Base-by-base conservation (phyloP, 202 grass and related monocot genomes). In the Bolboschoenoplectus hybrid region DNA sequence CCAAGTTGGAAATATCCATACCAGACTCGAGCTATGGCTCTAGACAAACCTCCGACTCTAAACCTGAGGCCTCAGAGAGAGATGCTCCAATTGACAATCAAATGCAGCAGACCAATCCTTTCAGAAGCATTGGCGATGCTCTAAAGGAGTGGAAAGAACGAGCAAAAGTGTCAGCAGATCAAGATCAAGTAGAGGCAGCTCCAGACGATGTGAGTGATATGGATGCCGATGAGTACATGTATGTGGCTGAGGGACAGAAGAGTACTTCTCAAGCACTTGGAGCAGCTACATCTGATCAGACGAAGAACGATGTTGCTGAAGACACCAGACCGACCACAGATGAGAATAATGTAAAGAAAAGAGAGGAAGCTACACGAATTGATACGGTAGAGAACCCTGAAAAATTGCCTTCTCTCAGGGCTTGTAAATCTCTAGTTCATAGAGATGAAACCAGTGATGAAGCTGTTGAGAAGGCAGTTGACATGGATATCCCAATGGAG, bases 111-210 rank as follows among this genome's bases (percentile, higher is more conserved):
- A 88, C 89, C 82, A 95, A 98, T 87, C 95, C 95, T 74, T 98
- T 95, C 56, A 95, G 95, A 87, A 92, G 93, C 69, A 89, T 95
- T 41, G 93, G 91, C 45, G 91, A 95, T 87, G 95, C 95, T 67
- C 87, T 98, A 89, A 73, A 93, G 75, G 96, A 98, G 12, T 98
- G 91, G 93, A 95, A 98, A 94, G 91, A 98, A 87, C 85, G 93
- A 65, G 93, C 90, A 13, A 92, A 71, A 88, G 96, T 98, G 19
- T 95, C 93, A 64, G 87, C 82, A 66, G 96, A 98, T 87, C 88
- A 92, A 86, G 91, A 98, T 86, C 60, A 92, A 76, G 90, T 85
- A 86, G 65, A 89, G 45, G 87, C 93, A 55, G 63, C 69, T 85
- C 85, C 72, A 41, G 89, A 94, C 2, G 83, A 93, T 85, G 53